Base-by-base conservation (phyloP, 768 basidiomycete genomes). In the Macrolepiota albuminosa region DNA sequence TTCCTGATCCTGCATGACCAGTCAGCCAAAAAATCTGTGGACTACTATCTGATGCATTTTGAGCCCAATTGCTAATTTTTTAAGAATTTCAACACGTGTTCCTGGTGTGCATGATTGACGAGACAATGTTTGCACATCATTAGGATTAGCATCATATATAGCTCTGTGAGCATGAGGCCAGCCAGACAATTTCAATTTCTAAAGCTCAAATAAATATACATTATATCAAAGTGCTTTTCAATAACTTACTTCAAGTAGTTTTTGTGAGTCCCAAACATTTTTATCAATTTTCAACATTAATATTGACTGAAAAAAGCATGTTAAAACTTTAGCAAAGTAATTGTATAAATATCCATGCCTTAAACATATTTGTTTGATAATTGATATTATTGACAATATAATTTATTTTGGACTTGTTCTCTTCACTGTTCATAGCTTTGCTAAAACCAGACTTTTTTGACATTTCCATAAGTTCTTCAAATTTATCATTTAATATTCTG, bases 221-320 rank as follows among this genome's bases (percentile, higher is more conserved):
- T 29, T 29, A 2, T 18, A 18, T 48, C 4, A 64, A 61, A 6
- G 61, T 68, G 67, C 68, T 70, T 26, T 48, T 24, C 24, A 24
- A 58, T 45, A 34, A 68, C 68, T 9, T 57, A 62, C 36, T 67
- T 34, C 34, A n/a, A 53, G 36, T 14, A 6, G 13, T 24, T 39
- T 7, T 2, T 67, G 61, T 68, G 71, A 14, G 45, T 29, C 29
- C 26, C 40, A 6, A 53, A 45, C 49, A 16, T 49, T 57, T 6
- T 26, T n/a, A 11, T 57, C 55, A 47, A 56, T 55, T 6, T 16
- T 48, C 13, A 57, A 16, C 4, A 18, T 16, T 14, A 57, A 21
- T 14, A 16, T 36, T 7, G 49, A 34, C 56, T 57, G 10, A 34
- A 46, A 13, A 18, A 45, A n/a, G 24, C 2, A 24, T 26, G 29